Evolutionary conservation across 2,329 filamentous ascomycete species (phyloP), one percentile per base, ranked within the genome.

Genomic region (Meredithiella fracta): DNA sequence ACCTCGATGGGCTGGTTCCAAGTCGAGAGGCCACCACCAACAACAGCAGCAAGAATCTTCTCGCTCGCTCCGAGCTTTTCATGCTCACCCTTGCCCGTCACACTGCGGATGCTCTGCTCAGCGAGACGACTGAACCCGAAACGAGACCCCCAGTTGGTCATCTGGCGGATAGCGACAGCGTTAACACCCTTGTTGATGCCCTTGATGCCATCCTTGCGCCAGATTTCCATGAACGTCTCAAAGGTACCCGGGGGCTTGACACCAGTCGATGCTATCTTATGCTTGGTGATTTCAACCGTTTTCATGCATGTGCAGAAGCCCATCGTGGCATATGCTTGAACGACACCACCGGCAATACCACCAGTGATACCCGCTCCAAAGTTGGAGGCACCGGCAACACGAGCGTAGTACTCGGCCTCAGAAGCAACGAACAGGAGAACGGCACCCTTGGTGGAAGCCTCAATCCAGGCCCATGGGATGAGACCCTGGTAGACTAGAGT

Each of bases 221-320:
- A 98, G 71, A 98, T 98, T 67, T 86, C 83, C 83, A 91, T 92
- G 72, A 98, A 98, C 59, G 92, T 97, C 64, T 82, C 79, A 70
- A 94, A 94, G 62, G 92, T 97, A 65, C 87, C 82, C n/a, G 82
- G 86, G 23, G 88, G 86, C 74, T 88, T 87, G 62, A 83, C 80
- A 64, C 92, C 92, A 47, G 81, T 63, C 34, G 87, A 83, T 14
- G 87, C 89, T 67, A 92, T 76, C 80, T 97, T 97, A 78, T 92
- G 85, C 75, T 96, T 94, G 67, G 92, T 98, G 73, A 98, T 98
- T 73, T 98, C 92, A 63, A 97, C 92, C 61, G 92, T 98, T 83
- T 98, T 98, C 92, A 98, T 98, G 80, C 92, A 98, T 60, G 92
- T 98, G 74, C 92, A 98, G 82, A 98, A 98, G 63, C 92, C 92